A percentile compares a stretch with the other conserved stretches of the same genome.
Conservation (phyloP, 2,329 filamentous ascomycete species). For the Orbilia quercus region DNA sequence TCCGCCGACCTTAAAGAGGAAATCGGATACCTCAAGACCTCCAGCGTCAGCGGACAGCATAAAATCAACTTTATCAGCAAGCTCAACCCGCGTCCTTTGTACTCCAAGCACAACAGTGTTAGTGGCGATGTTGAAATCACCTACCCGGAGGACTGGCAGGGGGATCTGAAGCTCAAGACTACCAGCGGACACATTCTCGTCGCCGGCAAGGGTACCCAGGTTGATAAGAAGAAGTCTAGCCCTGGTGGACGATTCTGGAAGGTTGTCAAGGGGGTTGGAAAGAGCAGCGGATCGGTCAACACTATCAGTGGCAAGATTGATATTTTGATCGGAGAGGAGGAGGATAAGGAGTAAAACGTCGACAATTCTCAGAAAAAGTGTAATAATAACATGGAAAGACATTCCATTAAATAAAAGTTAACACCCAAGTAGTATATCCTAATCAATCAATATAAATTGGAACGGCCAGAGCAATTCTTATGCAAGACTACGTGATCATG, state of each 20-base stretch:
- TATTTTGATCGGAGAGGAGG: slow-evolving; percentile 42
- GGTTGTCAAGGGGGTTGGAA: slow-evolving; percentile 46
- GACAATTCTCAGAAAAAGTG: background rate
- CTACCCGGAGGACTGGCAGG: slow-evolving; percentile 53
- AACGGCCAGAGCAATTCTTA: no score
- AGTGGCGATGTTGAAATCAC: slow-evolving; percentile 31
- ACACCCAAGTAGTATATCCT: no score
- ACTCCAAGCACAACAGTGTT: slow-evolving; percentile 39
- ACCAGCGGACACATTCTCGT: slow-evolving; percentile 47
- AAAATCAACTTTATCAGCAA: slow-evolving; percentile 38
- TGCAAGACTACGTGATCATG: no score
- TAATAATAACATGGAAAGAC: no score
- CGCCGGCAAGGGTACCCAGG: slow-evolving; percentile 31
- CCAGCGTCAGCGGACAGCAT: slow-evolving; percentile 26
- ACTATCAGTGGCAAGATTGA: slow-evolving; percentile 48
- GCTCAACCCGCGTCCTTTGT: slow-evolving; percentile 41
- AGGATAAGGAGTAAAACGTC: slow-evolving; percentile 4
- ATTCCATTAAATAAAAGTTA: no score
- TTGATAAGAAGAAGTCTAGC: slow-evolving; percentile 39
- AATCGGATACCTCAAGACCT: slow-evolving; percentile 37
- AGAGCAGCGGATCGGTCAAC: slow-evolving; percentile 32
- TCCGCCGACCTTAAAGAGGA: slow-evolving; percentile 33
- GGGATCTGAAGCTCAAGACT: slow-evolving; percentile 38
- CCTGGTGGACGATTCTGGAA: slow-evolving; percentile 44
- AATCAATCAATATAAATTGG: no score